phyloP scores from a whole-genome alignment of 306 rosid genomes.

The Alnus glutinosa region DNA sequence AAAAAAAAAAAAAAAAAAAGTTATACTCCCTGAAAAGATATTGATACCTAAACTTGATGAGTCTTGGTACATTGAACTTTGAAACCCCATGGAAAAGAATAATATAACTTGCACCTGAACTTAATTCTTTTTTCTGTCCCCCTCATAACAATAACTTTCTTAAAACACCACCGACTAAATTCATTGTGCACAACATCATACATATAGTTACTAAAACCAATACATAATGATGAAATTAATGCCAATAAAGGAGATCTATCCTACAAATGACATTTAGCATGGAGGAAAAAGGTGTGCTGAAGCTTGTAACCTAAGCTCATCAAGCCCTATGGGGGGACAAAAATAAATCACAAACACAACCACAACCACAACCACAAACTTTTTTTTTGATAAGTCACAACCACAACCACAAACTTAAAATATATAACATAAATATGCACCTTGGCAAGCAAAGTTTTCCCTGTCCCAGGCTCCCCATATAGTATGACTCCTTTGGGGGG shows the following conservation, averaged over 20 bases:
- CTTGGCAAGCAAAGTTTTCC: conserved; percentile 68
- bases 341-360: not conserved
- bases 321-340: not conserved
- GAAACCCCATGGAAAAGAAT: no score
- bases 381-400: no score
- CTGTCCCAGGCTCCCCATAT: conserved; percentile 68
- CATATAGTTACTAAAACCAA: no score
- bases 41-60: no score
- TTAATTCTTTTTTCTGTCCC: not conserved
- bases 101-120: not conserved
- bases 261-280: not conserved
- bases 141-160: no score
- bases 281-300: not conserved
- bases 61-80: no score
- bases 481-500: conserved; percentile 63
- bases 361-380: not conserved
- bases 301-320: not conserved
- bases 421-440: conserved; percentile 20
- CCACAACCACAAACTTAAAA: not conserved
- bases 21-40: no score
- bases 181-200: not conserved
- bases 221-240: no score
- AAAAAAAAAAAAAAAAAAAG: no score
- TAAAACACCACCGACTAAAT: not conserved
- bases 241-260: not conserved